Conservation (phyloP, 2,329 filamentous ascomycete species). For the Epichloe coenophiala region DNA sequence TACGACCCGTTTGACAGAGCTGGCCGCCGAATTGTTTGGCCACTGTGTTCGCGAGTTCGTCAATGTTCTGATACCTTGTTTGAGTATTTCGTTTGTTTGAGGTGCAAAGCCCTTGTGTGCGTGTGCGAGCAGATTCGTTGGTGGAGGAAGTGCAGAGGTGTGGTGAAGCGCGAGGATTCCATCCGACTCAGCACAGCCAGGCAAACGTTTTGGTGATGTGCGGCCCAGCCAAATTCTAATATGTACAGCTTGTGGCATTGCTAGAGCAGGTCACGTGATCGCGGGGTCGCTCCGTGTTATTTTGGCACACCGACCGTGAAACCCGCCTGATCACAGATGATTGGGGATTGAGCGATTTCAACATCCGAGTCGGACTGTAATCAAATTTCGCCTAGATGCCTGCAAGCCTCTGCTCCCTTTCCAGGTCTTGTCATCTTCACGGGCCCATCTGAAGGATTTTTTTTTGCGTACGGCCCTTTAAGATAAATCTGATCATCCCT, state of each 20-base stretch:
- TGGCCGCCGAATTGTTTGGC: neutral
- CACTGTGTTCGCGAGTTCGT: neutral
- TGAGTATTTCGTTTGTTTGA: conserved; percentile 3
- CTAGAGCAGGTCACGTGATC: conserved; percentile 19
- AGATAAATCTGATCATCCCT: neutral
- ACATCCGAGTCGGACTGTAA: neutral
- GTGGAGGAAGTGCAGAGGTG: conserved; percentile 3
- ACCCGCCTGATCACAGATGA: too few species aligned
- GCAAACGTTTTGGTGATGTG: conserved; percentile 16
- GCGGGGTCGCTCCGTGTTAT: conserved; percentile 14
- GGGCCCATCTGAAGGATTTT: neutral
- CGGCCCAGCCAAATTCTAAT: conserved; percentile 8
- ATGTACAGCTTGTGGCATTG: conserved; percentile 8
- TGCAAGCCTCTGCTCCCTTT: neutral
- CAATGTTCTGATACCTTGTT: neutral
- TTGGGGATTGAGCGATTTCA: neutral
- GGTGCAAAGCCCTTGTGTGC: conserved; percentile 6
- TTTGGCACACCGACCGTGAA: too few species aligned
- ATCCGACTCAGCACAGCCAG: neutral
- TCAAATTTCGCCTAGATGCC: neutral
- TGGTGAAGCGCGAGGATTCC: conserved; percentile 3
- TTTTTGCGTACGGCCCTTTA: neutral
- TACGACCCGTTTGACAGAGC: neutral
- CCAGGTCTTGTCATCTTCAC: neutral
- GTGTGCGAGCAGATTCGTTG: conserved; percentile 4